A percentile compares a stretch with the other conserved stretches of the same genome.
phyloP scores from a whole-genome alignment of 1,284 basidiomycete genomes.

The Porodaedalea pini region DNA sequence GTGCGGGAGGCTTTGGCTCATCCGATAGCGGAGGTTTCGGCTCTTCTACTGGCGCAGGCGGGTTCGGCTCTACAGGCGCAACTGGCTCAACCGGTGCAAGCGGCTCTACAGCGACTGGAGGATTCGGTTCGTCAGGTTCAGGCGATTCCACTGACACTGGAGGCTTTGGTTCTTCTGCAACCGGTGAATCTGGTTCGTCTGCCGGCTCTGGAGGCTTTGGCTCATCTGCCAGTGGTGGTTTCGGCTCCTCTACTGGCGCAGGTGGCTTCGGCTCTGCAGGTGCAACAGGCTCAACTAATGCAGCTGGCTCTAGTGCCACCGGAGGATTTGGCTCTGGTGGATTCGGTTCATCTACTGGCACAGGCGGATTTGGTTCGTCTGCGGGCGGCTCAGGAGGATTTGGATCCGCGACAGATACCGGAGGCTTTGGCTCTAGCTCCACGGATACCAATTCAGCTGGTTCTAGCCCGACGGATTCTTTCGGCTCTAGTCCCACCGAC shows the following conservation, averaged over 20 bases:
- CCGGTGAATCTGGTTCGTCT: neutral
- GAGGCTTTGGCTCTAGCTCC: neutral
- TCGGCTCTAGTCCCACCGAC: neutral
- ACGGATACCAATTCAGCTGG: conserved; percentile 6
- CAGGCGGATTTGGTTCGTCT: neutral
- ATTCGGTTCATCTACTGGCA: neutral
- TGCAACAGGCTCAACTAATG: too few species aligned
- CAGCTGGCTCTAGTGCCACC: neutral
- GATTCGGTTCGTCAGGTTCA: neutral
- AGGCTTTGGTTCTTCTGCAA: neutral
- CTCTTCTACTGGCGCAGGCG: too few species aligned
- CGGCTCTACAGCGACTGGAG: neutral
- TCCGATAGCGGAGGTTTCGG: neutral
- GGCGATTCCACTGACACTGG: neutral
- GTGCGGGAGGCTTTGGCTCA: neutral
- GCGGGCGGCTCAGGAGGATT: neutral
- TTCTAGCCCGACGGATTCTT: neutral
- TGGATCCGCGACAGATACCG: neutral
- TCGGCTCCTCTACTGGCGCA: neutral
- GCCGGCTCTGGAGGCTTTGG: neutral
- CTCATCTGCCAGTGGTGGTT: neutral
- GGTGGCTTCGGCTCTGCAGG: neutral
- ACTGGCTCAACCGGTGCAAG: too few species aligned
- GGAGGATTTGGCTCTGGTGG: neutral
- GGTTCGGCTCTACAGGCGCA: too few species aligned